These are phyloP conservation scores for Triadica sebifera DNA, from an alignment of 345 rosid genomes.

Conservation along the genomic window DNA sequence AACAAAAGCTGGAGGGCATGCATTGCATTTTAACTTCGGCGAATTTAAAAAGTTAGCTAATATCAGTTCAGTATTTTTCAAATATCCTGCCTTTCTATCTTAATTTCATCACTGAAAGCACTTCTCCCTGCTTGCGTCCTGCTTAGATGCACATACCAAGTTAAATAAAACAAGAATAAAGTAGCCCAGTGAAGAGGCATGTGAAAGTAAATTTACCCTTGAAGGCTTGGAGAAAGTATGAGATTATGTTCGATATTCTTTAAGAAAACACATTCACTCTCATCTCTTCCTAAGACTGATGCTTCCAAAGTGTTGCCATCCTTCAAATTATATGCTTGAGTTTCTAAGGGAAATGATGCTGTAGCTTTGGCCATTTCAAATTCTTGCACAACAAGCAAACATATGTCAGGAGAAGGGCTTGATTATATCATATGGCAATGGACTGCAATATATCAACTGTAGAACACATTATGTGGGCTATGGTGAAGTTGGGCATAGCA, in stretches of 20 bases:
- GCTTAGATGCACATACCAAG: constrained; percentile 4
- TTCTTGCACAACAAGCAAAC: constrained; percentile 12
- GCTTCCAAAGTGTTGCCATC: constrained; percentile 22
- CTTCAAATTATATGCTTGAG: constrained; percentile 26
- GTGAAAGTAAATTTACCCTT: constrained; percentile 19
- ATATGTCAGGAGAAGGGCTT: constrained; percentile 1
- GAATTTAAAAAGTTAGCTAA: not conserved
- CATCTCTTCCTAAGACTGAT: constrained; percentile 27
- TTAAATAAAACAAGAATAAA: constrained; percentile 3
- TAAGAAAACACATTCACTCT: constrained; percentile 18
- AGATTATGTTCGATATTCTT: constrained; percentile 27
- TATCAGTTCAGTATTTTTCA: constrained; percentile 11
- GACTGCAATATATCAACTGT: not conserved
- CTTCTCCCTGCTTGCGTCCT: constrained; percentile 18
- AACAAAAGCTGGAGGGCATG: not conserved
- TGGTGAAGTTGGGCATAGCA: not conserved
- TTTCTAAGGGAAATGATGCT: constrained; percentile 27
- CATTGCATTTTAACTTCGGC: not conserved
- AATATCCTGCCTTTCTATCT: constrained; percentile 18
- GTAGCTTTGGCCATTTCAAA: constrained; percentile 25
- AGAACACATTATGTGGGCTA: not conserved
- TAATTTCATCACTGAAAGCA: not conserved
- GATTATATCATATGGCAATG: not conserved
- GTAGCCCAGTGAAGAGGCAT: not conserved
- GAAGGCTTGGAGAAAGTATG: constrained; percentile 15